These are phyloP conservation scores for Penicillium turbatum DNA, from an alignment of 495 filamentous ascomycete genomes.

Conservation along the genomic window DNA sequence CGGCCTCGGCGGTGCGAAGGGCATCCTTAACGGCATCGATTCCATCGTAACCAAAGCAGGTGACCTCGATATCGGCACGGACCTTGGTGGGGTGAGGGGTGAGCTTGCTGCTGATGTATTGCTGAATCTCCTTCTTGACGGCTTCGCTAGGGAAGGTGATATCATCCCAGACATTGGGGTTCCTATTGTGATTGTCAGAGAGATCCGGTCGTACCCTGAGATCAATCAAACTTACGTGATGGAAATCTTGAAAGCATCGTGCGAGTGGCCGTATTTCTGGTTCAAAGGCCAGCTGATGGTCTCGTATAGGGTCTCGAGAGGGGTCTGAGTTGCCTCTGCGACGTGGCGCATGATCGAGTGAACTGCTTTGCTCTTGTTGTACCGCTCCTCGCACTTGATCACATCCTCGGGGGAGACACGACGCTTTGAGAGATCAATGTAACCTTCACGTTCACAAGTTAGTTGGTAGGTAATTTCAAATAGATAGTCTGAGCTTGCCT, in stretches of 20 bases:
- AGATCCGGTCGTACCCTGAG: not conserved
- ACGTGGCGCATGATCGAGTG: conserved; percentile 98
- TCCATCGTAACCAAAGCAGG: conserved; percentile 96
- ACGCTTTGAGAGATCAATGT: conserved; percentile 98
- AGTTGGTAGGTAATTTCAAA: conserved; percentile 13
- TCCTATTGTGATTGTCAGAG: conserved; percentile 48
- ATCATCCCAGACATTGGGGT: conserved; percentile 93
- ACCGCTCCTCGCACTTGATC: conserved; percentile 94
- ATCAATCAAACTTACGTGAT: conserved; percentile 68
- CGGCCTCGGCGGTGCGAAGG: conserved; percentile 78
- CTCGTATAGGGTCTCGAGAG: conserved; percentile 90
- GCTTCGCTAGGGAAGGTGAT: conserved; percentile 80
- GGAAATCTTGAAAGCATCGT: conserved; percentile 97
- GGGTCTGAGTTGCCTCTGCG: conserved; percentile 90
- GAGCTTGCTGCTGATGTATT: conserved; percentile 92
- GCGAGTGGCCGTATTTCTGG: conserved; percentile 93
- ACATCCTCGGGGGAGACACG: conserved; percentile 97
- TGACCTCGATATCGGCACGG: conserved; percentile 95
- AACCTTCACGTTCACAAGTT: conserved; percentile 51
- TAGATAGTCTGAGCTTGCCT: conserved; percentile 49
- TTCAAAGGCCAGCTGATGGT: conserved; percentile 94
- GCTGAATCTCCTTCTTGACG: conserved; percentile 81
- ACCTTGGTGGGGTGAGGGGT: conserved; percentile 98
- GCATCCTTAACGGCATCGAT: conserved; percentile 96
- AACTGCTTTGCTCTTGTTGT: conserved; percentile 99